phyloP scores from a whole-genome alignment of 495 filamentous ascomycete species.

The Penicillium silybi region DNA sequence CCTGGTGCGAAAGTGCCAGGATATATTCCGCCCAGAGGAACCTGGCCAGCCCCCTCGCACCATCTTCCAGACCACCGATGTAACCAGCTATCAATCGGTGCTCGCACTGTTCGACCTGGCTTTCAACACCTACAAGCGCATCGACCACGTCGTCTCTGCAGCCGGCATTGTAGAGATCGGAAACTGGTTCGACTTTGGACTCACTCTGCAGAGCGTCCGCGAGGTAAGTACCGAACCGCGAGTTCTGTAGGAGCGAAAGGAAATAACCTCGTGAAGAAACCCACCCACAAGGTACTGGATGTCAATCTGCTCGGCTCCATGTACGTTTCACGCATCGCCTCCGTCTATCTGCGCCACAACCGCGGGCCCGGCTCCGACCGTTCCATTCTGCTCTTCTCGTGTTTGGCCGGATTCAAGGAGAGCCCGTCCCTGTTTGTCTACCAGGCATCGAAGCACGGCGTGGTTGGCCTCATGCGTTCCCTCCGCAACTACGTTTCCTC shows the following conservation, averaged over 20 bases:
- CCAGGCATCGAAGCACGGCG: slow-evolving; percentile 47
- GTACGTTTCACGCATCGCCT: slow-evolving; percentile 43
- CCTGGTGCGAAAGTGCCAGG: slow-evolving; percentile 17
- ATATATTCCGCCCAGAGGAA: slow-evolving; percentile 26
- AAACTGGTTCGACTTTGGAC: slow-evolving; percentile 45
- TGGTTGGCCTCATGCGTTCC: slow-evolving; percentile 47
- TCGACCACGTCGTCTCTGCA: slow-evolving; percentile 51
- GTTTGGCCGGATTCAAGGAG: slow-evolving; percentile 44
- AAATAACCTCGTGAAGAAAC: slow-evolving; percentile 32
- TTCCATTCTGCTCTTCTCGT: slow-evolving; percentile 44
- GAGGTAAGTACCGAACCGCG: slow-evolving; percentile 19
- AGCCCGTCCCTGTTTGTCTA: slow-evolving; percentile 47
- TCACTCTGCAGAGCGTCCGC: slow-evolving; percentile 31
- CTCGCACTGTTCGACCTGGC: slow-evolving; percentile 42
- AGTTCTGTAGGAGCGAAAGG: neutral
- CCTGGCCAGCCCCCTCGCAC: slow-evolving; percentile 18
- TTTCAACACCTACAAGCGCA: slow-evolving; percentile 41
- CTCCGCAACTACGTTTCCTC: slow-evolving; percentile 37
- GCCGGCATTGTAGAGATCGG: slow-evolving; percentile 46
- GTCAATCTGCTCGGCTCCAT: slow-evolving; percentile 48
- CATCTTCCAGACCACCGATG: slow-evolving; percentile 41
- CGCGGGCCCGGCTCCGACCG: slow-evolving; percentile 38
- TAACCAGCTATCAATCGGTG: slow-evolving; percentile 43
- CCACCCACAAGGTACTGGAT: slow-evolving; percentile 43
- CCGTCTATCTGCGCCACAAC: slow-evolving; percentile 44